These are phyloP conservation scores for Carnegiea gigantea DNA, from an alignment of 179 eudicot genomes.

Conservation along the genomic window DNA sequence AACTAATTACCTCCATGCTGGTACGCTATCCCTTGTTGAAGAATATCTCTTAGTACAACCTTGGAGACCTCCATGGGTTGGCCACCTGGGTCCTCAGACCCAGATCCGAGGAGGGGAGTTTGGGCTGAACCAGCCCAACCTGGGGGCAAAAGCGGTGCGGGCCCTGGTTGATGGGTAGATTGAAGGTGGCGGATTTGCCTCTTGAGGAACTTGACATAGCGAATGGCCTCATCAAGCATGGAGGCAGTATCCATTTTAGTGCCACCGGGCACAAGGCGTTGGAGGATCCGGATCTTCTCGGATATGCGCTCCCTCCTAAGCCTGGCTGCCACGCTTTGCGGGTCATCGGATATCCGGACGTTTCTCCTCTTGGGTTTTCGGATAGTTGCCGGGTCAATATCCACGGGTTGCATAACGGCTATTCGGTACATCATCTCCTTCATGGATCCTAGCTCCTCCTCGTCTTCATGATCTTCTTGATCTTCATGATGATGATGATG, in stretches of 20 bases:
- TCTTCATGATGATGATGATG: not conserved
- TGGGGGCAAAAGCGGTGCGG: not conserved
- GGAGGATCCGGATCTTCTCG: constrained; percentile 54
- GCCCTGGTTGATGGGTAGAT: not conserved
- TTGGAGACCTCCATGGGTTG: constrained; percentile 16
- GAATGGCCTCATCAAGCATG: constrained; percentile 54
- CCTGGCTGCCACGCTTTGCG: constrained; percentile 56
- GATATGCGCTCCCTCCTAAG: constrained; percentile 51
- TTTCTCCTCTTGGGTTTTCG: constrained; percentile 51
- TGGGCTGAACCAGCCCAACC: constrained; percentile 12
- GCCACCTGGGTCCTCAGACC: not conserved
- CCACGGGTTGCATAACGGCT: constrained; percentile 54
- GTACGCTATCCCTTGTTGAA: constrained; percentile 19
- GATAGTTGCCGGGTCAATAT: constrained; percentile 48
- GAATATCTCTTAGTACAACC: constrained; percentile 15
- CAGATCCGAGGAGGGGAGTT: constrained; percentile 6
- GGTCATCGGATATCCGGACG: constrained; percentile 46
- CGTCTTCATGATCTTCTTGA: constrained; percentile 19
- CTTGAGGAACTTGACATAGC: constrained; percentile 55
- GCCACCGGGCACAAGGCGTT: constrained; percentile 55
- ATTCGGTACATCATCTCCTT: constrained; percentile 55
- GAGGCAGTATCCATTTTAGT: constrained; percentile 60
- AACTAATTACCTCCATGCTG: constrained; percentile 36
- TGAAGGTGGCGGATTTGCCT: constrained; percentile 43
- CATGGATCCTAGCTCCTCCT: constrained; percentile 49